Evolutionary conservation across 179 eudicot species (phyloP).

Genomic region (Spinacia oleracea): DNA sequence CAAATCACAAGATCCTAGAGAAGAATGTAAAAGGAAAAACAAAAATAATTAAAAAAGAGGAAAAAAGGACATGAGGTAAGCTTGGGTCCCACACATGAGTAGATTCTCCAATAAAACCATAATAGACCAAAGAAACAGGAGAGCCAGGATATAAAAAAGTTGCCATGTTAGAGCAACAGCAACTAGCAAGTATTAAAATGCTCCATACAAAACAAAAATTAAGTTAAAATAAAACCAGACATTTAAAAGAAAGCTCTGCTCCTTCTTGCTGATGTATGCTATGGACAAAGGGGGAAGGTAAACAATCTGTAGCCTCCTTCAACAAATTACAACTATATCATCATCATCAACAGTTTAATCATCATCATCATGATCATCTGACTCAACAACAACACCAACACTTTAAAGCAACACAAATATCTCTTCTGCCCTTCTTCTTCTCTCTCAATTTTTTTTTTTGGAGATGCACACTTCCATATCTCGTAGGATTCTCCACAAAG

Average conservation of each 20-base stretch:
- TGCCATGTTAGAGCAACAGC: conserved; percentile 13
- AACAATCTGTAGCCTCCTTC: not conserved
- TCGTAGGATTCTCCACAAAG: conserved; percentile 37
- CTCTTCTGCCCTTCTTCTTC: not conserved
- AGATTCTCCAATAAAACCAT: conserved; percentile 29
- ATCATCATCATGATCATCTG: conserved; percentile 9
- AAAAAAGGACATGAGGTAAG: conserved; percentile 26
- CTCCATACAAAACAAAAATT: not conserved
- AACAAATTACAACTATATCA: conserved; percentile 1
- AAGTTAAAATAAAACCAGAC: not conserved
- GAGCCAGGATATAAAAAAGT: conserved; percentile 21
- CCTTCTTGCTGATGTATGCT: conserved; percentile 18
- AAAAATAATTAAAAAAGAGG: not conserved
- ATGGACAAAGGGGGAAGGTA: not conserved
- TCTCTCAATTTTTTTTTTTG: conserved; percentile 12
- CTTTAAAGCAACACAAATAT: conserved; percentile 10
- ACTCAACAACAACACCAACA: not conserved
- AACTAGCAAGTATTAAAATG: not conserved
- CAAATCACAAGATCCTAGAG: too few relatives aligned
- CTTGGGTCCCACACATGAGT: conserved; percentile 32
- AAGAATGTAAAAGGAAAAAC: too few relatives aligned
- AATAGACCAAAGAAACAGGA: conserved; percentile 22
- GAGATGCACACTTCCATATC: conserved; percentile 31
- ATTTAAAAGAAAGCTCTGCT: conserved; percentile 7
- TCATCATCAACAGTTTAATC: conserved; percentile 16